Evolutionary conservation across 306 rosid species (phyloP), one percentile per base, ranked within the genome.

Genomic region (Lathyrus sativus): DNA sequence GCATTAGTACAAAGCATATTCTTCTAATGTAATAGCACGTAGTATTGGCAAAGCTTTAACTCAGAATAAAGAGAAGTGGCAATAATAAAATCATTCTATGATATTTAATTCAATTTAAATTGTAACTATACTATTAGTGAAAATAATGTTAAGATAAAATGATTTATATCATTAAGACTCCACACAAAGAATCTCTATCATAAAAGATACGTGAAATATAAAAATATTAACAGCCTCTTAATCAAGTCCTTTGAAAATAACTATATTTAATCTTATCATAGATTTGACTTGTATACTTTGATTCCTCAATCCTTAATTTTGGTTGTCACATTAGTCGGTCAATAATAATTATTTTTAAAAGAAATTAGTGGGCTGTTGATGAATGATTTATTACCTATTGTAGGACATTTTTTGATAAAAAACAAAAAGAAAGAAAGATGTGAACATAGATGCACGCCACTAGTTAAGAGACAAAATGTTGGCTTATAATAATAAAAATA

Each of bases 381-480:
- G 33, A 53, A 53, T 53, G 56, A 50, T 17, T 50, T 13, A 51
- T 51, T 49, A 2, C 12, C n/a, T 19, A 12, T 50, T 18, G 57
- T 8, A 19, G 31, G n/a, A 53, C 33, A 53, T 1, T 19, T 51
- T 51, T 9, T 10, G 31, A 10, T 2, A 33, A 33, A 5, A 33
- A 6, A 33, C 6, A 33, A 1, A 7, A 33, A 35, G 9, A 35
- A 35, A 35, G 9, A 7, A 35, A 19, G 13, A 51, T 19, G 31
- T 51, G 58, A 51, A 1, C 22, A 2, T 51, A 18, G 57, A 4
- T 51, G 58, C 29, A 51, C 57, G 58, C 58, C 58, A 19, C 33
- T 22, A 19, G 13, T 53, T 19, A 53, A 53, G 58, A 53, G 58
- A 53, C 33, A 51, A 49, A 51, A 19, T 51, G 8, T 53, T 53